Percentiles rank a stretch among this genome's conserved stretches.
These are phyloP conservation scores for Cunninghamia lanceolata DNA, from an alignment of 75 land plant genomes.

Conservation along the genomic window DNA sequence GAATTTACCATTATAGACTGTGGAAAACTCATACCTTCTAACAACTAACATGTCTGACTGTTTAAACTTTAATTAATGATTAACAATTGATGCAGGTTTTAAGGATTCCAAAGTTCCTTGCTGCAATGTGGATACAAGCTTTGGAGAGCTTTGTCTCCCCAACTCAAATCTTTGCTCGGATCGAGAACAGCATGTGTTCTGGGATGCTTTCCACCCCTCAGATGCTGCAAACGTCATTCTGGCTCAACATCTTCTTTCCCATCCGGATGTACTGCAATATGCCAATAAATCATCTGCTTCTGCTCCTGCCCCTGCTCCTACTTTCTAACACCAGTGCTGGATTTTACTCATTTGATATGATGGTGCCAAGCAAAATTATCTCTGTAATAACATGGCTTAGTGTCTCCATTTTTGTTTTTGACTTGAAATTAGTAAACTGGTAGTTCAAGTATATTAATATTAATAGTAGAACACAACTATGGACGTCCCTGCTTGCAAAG, in stretches of 20 bases:
- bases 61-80: too few relatives aligned
- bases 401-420: too few relatives aligned
- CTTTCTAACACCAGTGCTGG: too few relatives aligned
- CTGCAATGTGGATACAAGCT: constrained; percentile 60
- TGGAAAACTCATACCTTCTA: not conserved
- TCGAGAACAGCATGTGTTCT: constrained; percentile 56
- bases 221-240: constrained; percentile 68
- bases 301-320: not conserved
- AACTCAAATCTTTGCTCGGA: constrained; percentile 53
- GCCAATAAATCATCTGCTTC: not conserved
- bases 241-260: constrained; percentile 33
- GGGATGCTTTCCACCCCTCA: constrained; percentile 85
- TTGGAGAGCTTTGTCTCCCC: constrained; percentile 68
- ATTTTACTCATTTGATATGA: too few relatives aligned
- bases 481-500: too few relatives aligned
- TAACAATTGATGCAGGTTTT: constrained; percentile 45
- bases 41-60: too few relatives aligned
- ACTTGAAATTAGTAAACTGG: too few relatives aligned
- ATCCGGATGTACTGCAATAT: not conserved
- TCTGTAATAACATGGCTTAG: too few relatives aligned
- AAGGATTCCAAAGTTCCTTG: constrained; percentile 46
- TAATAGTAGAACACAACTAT: too few relatives aligned
- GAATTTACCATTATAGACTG: too few relatives aligned
- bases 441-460: too few relatives aligned
- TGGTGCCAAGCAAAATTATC: too few relatives aligned